Evolutionary conservation across 78 protist species (phyloP).

Genomic region (Guillardia theta): DNA sequence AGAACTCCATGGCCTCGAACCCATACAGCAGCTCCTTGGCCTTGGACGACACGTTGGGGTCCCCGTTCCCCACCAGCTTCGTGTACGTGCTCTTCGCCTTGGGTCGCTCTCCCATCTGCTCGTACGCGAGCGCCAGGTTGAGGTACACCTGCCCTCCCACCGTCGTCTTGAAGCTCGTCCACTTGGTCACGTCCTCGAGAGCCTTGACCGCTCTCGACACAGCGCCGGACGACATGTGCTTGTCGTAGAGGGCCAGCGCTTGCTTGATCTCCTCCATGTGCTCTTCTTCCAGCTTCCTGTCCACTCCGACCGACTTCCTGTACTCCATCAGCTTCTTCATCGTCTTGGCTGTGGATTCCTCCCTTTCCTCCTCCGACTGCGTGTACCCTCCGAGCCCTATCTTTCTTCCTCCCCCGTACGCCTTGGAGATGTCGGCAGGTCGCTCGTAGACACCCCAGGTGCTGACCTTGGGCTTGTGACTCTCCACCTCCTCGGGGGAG

Average conservation of each 20-base stretch:
- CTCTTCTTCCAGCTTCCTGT: not conserved
- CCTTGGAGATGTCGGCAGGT: not conserved
- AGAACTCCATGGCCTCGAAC: not conserved
- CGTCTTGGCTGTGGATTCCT: not conserved
- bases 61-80: not conserved
- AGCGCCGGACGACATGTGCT: not conserved
- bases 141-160: constrained; percentile 19
- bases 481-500: not conserved
- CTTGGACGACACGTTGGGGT: not conserved
- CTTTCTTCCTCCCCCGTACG: constrained; percentile 21
- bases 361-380: not conserved
- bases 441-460: constrained; percentile 50
- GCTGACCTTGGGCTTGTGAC: constrained; percentile 9
- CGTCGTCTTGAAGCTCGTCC: not conserved
- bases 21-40: not conserved
- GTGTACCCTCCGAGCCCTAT: not conserved
- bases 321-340: not conserved
- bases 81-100: not conserved
- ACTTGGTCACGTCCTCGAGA: not conserved
- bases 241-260: not conserved
- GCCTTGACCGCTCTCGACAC: not conserved
- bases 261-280: not conserved
- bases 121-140: constrained; percentile 31
- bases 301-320: not conserved
- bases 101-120: not conserved